A percentile compares a stretch with the other conserved stretches of the same genome.
Conservation (phyloP, 1,139 yeast genomes). For the Suhomyces yuchorum region DNA sequence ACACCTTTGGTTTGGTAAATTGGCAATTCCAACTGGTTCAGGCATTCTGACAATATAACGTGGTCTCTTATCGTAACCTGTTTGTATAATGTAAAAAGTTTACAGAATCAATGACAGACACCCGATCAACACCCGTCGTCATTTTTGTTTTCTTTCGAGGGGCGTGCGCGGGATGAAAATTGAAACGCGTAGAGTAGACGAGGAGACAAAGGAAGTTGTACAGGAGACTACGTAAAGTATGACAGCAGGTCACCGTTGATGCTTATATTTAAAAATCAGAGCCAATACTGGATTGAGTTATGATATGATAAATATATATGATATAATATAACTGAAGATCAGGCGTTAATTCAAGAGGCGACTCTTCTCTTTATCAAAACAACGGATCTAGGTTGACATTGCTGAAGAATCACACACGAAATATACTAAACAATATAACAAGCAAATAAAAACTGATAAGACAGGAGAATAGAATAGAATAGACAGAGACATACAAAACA, state of each 20-base stretch:
- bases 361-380: conserved; percentile 12
- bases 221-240: not conserved
- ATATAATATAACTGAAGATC: conserved; percentile 14
- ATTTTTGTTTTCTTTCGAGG: conserved; percentile 12
- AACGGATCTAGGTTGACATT: conserved; percentile 14
- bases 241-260: conserved; percentile 6
- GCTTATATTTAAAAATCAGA: conserved; percentile 10
- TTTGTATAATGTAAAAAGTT: not conserved
- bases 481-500: conserved; percentile 14
- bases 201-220: not conserved
- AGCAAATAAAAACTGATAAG: conserved; percentile 13
- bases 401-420: conserved; percentile 14
- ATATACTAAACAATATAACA: conserved; percentile 14
- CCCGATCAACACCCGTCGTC: conserved; percentile 12
- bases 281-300: conserved; percentile 11
- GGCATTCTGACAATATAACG: conserved; percentile 20
- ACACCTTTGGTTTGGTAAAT: conserved; percentile 89
- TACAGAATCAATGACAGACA: conserved; percentile 7
- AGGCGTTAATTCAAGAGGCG: conserved; percentile 13
- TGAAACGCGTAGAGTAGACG: conserved; percentile 9
- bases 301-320: conserved; percentile 13
- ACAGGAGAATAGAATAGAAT: conserved; percentile 15
- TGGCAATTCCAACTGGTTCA: conserved; percentile 79
- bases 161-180: conserved; percentile 13
- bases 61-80: conserved; percentile 4